Evolutionary conservation across 1,139 yeast genomes (phyloP).

Genomic region (Groenewaldozyma auringiensis): DNA sequence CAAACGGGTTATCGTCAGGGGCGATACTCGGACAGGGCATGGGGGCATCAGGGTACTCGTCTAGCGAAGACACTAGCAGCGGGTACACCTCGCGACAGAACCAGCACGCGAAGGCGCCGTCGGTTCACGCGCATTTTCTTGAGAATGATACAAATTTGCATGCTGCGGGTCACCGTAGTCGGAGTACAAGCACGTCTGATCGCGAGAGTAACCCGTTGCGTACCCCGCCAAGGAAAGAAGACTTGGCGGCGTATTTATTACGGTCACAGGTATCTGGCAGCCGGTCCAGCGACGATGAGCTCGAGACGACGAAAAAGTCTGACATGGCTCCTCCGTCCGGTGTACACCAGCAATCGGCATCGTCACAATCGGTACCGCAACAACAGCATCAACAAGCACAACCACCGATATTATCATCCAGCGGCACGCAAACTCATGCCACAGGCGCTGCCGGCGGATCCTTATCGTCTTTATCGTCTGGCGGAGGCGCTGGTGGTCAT

Average conservation of each 20-base stretch:
- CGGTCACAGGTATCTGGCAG: background rate
- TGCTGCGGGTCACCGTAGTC: slow-evolving; percentile 35
- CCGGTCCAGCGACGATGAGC: background rate
- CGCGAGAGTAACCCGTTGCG: background rate
- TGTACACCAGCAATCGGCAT: background rate
- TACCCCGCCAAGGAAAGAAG: background rate
- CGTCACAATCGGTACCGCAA: too few relatives aligned
- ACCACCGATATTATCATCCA: too few relatives aligned
- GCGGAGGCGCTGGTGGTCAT: background rate
- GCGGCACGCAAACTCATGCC: too few relatives aligned
- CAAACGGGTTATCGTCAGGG: too few relatives aligned
- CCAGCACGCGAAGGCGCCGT: slow-evolving; percentile 47
- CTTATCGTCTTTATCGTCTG: background rate
- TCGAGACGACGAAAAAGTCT: background rate
- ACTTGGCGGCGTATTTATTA: background rate
- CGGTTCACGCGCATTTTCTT: slow-evolving; percentile 75
- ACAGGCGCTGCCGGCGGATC: background rate
- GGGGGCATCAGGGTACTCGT: slow-evolving; percentile 1
- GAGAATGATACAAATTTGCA: slow-evolving; percentile 65
- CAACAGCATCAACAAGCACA: too few relatives aligned
- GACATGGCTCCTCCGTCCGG: background rate
- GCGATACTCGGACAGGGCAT: too few relatives aligned
- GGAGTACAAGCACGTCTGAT: slow-evolving; percentile 11
- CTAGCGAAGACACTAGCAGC: background rate
- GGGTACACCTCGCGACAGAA: slow-evolving; percentile 1